These are phyloP conservation scores for Hyphopichia pseudoburtonii DNA, from an alignment of 1,139 yeast species.

Conservation along the genomic window DNA sequence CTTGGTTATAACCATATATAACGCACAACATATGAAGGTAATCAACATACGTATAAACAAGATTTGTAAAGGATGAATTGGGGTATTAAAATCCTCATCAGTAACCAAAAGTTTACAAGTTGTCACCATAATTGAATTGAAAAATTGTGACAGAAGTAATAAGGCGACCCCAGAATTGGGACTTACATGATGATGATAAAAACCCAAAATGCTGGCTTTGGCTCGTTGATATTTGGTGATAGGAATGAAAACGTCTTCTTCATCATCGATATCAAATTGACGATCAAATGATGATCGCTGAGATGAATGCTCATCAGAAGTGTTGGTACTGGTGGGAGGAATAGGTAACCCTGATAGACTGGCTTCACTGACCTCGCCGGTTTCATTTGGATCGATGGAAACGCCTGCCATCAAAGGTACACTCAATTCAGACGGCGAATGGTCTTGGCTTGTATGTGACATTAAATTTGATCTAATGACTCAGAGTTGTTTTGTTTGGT, in stretches of 20 bases:
- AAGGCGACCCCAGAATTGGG: slow-evolving; percentile 39
- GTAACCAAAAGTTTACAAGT: slow-evolving; percentile 71
- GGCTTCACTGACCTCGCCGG: no score
- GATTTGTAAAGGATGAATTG: slow-evolving; percentile 76
- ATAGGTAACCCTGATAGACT: no score
- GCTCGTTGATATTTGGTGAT: no score
- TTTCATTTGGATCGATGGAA: no score
- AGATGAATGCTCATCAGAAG: no score
- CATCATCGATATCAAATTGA: not conserved
- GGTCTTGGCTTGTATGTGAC: no score
- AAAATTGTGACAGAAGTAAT: slow-evolving; percentile 59
- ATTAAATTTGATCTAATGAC: no score
- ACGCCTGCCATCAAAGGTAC: no score
- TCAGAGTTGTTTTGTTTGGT: no score
- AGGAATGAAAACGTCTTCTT: not conserved
- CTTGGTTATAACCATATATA: slow-evolving; percentile 51
- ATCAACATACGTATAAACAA: slow-evolving; percentile 73
- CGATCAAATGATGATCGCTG: not conserved
- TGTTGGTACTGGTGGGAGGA: no score
- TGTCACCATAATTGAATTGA: slow-evolving; percentile 74
- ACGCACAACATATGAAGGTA: slow-evolving; percentile 59
- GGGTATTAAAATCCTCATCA: slow-evolving; percentile 52
- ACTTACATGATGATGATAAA: not conserved
- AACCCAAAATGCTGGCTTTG: no score
- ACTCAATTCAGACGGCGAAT: no score